These are phyloP conservation scores for Trifolium subterraneum DNA, from an alignment of 306 rosid genomes.

Conservation along the genomic window DNA sequence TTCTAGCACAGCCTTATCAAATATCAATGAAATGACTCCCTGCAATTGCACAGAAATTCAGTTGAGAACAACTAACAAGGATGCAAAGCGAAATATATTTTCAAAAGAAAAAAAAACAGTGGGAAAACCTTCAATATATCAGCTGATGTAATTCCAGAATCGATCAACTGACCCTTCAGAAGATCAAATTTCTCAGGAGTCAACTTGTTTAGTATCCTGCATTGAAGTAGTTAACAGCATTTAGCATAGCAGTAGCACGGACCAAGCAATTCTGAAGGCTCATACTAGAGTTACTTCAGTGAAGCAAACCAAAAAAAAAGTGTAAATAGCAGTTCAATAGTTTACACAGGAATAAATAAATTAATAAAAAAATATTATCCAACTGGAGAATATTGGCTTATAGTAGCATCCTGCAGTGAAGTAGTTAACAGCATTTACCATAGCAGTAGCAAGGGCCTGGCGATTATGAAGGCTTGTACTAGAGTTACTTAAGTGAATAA, in stretches of 20 bases:
- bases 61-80: conserved; percentile 14
- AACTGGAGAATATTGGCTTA: background rate
- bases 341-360: background rate
- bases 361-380: background rate
- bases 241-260: conserved; percentile 20
- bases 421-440: conserved; percentile 24
- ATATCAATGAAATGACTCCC: conserved; percentile 87
- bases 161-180: conserved; percentile 91
- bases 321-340: background rate
- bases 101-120: background rate
- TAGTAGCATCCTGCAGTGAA: conserved; percentile 67
- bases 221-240: conserved; percentile 26
- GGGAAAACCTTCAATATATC: conserved; percentile 81
- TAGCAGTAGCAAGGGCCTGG: conserved; percentile 1
- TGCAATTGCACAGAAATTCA: conserved; percentile 57
- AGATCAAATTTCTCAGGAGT: conserved; percentile 99
- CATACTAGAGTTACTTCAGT: background rate
- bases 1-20: conserved; percentile 97
- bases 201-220: conserved; percentile 93
- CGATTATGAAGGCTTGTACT: conserved; percentile 14
- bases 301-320: background rate
- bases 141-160: conserved; percentile 91
- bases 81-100: conserved; percentile 13
- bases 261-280: conserved; percentile 18
- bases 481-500: background rate